These are phyloP conservation scores for Podila minutissima DNA, from an alignment of 192 early-diverging fungal species.

Conservation along the genomic window DNA sequence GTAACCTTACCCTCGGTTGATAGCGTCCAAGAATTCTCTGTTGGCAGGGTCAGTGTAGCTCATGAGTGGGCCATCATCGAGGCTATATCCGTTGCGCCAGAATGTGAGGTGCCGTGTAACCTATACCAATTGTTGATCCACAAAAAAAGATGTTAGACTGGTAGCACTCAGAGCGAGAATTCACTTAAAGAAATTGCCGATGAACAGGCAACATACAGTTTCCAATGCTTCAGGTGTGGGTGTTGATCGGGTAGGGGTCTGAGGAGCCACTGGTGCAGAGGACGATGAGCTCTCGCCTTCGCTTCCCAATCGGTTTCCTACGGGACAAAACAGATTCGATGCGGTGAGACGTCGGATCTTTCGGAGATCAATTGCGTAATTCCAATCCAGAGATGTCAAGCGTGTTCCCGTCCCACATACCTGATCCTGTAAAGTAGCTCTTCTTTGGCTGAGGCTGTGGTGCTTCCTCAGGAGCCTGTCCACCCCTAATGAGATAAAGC, in stretches of 20 bases:
- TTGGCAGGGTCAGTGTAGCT: conserved; percentile 89
- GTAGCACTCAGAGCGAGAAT: neutral
- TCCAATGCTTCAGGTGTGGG: conserved; percentile 30
- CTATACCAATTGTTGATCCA: conserved; percentile 28
- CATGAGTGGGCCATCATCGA: conserved; percentile 92
- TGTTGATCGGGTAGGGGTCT: conserved; percentile 17
- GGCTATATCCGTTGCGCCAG: conserved; percentile 95
- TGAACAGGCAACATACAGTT: conserved; percentile 8
- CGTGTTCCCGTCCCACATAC: conserved; percentile 9
- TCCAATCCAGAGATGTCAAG: no score
- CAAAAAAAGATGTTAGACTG: neutral
- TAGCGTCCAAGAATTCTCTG: conserved; percentile 84
- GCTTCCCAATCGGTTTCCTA: conserved; percentile 62
- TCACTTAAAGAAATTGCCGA: neutral
- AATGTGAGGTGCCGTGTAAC: conserved; percentile 86
- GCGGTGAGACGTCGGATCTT: no score
- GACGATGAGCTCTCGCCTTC: conserved; percentile 58
- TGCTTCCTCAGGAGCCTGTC: conserved; percentile 44
- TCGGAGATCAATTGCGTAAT: no score
- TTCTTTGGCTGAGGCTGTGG: conserved; percentile 24
- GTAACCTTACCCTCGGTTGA: conserved; percentile 81
- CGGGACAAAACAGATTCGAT: neutral
- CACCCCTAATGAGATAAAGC: neutral
- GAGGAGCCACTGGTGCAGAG: conserved; percentile 5
- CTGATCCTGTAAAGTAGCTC: conserved; percentile 44